Base-by-base conservation (phyloP, 208 protist species). In the Trypanosoma brucei region DNA sequence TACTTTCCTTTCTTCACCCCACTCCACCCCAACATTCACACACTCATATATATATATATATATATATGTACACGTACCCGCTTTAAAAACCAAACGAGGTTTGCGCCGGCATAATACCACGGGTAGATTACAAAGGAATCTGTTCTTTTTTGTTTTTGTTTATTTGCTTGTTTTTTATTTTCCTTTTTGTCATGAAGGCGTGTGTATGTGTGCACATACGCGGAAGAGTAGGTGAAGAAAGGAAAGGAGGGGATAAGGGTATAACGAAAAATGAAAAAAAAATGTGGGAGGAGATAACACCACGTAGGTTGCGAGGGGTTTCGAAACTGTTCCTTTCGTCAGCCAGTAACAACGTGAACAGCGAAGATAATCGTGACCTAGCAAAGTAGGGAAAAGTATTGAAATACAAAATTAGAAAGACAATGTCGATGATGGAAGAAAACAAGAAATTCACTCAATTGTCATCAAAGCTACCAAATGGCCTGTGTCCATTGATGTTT, bases 161-260 rank as follows among this genome's bases (percentile, higher is more conserved):
- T 22, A 22, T 22, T 22, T 22, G 22, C 22, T 55, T 55, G 7
- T 55, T 9, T 30, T 55, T 30, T 55, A 8, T 55, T 55, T 55
- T 55, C 13, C 22, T 55, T 55, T 55, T 9, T 55, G 11, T 9
- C 30, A 35, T 11, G 30, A 55, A 35, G 9, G 30, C 8, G n/a
- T 33, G 30, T 35, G 8, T 9, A 22, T 0, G 13, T 33, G 54
- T 31, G 50, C 13, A 1, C 54, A n/a, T 38, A 65, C 62, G 34
- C 37, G 33, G 62, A 70, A 52, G 38, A 30, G 58, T 58, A 22
- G 42, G 51, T 61, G 58, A 51, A n/a, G 45, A 35, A 11, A 30
- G 22, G 0, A 14, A 31, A 40, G 36, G 53, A 62, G 53, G 50
- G 50, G 37, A 68, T 33, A 61, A 61, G 48, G 49, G 45, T 33